phyloP scores from a whole-genome alignment of 164 flowering plant genomes.

The Sextonia rubra region DNA sequence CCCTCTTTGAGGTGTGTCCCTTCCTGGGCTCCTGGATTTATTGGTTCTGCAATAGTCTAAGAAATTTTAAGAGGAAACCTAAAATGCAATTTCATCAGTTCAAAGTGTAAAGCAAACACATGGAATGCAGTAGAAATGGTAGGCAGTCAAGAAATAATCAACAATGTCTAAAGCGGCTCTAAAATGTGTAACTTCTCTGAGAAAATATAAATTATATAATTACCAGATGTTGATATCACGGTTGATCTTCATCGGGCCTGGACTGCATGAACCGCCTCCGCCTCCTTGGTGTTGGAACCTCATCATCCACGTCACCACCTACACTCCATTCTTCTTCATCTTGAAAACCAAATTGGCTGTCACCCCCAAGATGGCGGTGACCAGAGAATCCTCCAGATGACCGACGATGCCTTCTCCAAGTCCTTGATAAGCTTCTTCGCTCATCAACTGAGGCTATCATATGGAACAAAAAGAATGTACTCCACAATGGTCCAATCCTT shows the following conservation, averaged over 20 bases:
- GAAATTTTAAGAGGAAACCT: constrained; percentile 7
- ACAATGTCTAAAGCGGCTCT: background rate
- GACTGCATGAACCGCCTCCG: constrained; percentile 53
- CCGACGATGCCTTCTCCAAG: constrained; percentile 60
- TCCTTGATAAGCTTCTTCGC: constrained; percentile 51
- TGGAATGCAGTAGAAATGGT: constrained; percentile 10
- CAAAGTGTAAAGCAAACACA: background rate
- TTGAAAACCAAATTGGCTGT: constrained; percentile 65
- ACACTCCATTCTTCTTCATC: constrained; percentile 43
- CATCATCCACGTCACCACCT: constrained; percentile 39
- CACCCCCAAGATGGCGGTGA: constrained; percentile 76
- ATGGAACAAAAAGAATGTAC: constrained; percentile 66
- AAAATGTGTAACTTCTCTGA: background rate
- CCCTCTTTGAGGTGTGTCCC: background rate
- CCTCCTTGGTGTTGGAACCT: constrained; percentile 51
- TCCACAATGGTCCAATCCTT: constrained; percentile 46
- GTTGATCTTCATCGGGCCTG: constrained; percentile 50
- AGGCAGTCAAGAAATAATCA: background rate
- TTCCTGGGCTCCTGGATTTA: constrained; percentile 10
- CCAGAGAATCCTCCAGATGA: constrained; percentile 34
- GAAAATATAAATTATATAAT: constrained; percentile 3
- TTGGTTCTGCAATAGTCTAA: constrained; percentile 11
- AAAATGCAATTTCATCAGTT: constrained; percentile 15
- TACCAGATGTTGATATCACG: constrained; percentile 32
- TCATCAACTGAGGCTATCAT: constrained; percentile 53